Evolutionary conservation across 768 basidiomycete genomes (phyloP).

Genomic region (Termitomyces sp.): DNA sequence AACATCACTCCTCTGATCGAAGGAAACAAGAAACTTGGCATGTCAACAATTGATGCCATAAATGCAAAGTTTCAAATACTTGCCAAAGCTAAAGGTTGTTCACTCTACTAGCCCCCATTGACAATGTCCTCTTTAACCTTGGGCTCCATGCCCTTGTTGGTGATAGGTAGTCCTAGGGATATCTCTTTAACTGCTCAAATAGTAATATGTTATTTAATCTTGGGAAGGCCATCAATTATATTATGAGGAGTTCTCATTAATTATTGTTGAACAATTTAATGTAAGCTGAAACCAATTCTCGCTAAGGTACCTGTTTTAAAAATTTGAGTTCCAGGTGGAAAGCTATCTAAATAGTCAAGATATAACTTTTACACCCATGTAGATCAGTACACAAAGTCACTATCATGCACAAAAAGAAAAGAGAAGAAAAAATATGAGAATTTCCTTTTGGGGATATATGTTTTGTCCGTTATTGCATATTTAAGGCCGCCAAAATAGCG

Average conservation of each 20-base stretch:
- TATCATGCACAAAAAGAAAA: too few relatives aligned
- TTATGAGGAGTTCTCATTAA: too few relatives aligned
- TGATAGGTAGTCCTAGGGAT: background rate
- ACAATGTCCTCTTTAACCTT: background rate
- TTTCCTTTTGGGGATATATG: too few relatives aligned
- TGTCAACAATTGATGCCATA: background rate
- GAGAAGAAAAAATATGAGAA: too few relatives aligned
- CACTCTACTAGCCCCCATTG: background rate
- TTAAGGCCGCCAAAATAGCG: too few relatives aligned
- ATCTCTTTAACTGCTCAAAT: background rate
- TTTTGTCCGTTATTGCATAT: too few relatives aligned
- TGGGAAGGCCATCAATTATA: too few relatives aligned
- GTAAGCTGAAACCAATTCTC: background rate
- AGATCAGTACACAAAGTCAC: too few relatives aligned
- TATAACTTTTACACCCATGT: too few relatives aligned
- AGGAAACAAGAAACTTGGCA: background rate
- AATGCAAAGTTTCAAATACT: background rate
- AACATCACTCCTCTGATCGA: background rate
- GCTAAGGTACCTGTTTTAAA: too few relatives aligned
- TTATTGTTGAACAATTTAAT: too few relatives aligned
- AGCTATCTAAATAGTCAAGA: background rate
- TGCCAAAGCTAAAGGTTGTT: background rate
- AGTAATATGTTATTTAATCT: too few relatives aligned
- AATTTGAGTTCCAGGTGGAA: background rate
- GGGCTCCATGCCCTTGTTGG: background rate